These are phyloP conservation scores for Annulohypoxylon moriforme DNA, from an alignment of 495 filamentous ascomycete species.

Conservation along the genomic window DNA sequence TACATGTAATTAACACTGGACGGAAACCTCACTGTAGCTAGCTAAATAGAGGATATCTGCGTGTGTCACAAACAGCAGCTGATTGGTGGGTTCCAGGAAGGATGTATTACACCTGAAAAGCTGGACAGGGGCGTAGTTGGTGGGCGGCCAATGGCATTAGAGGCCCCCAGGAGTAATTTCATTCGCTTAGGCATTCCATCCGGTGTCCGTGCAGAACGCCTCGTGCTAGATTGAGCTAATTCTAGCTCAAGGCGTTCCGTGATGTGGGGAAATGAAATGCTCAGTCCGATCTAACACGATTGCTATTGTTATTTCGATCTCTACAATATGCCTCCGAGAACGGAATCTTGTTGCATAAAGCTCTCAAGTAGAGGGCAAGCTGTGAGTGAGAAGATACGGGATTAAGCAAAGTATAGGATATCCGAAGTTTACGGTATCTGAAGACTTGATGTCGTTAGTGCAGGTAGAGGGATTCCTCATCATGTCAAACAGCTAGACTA, in stretches of 20 bases:
- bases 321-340: not conserved
- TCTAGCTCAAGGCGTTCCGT: constrained; percentile 28
- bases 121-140: constrained; percentile 16
- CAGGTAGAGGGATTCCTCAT: not conserved
- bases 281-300: not conserved
- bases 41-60: constrained; percentile 1
- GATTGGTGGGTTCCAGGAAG: constrained; percentile 25
- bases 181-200: constrained; percentile 28
- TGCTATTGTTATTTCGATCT: not conserved
- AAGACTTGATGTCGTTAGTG: not conserved
- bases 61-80: constrained; percentile 15
- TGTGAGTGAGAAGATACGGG: not conserved
- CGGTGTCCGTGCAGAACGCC: constrained; percentile 27
- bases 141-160: constrained; percentile 8
- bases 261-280: not conserved
- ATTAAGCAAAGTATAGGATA: not conserved
- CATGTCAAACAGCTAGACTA: constrained; percentile 10
- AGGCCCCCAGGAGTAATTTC: constrained; percentile 4
- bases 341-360: not conserved
- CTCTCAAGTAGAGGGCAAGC: not conserved
- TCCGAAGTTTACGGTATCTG: not conserved
- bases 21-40: not conserved
- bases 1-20: constrained; percentile 5
- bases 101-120: constrained; percentile 5
- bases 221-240: constrained; percentile 23